Evolutionary conservation across 768 basidiomycete genomes (phyloP), one percentile per base, ranked within the genome.

Genomic region (Mycena galopus): DNA sequence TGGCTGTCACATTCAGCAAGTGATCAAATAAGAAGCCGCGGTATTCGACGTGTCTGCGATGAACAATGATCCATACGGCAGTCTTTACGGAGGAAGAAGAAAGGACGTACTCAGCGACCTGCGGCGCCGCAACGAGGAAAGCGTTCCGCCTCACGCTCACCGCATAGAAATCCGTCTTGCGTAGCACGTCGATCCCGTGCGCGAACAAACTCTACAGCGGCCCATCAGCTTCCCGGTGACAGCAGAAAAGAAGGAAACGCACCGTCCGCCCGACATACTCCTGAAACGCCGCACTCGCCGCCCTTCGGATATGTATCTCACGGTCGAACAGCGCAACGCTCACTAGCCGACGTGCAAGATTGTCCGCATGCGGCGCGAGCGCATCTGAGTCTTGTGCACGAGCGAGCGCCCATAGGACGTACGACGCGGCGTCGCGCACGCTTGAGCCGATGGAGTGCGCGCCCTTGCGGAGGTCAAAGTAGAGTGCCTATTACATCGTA

Each of bases 281-380:
- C 82, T 99, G 98, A 80, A 95, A 99, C 16, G 97, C 95, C 21
- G 98, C 98, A 81, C 97, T 99, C 16, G 97, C 97, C 17, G 98
- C 97, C 75, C 98, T 86, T 29, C 98, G 89, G 66, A 99, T 96
- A 72, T 96, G 95, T 32, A 98, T 91, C 81, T 99, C 98, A 35
- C 98, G 90, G 84, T 99, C 98, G 79, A 91, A 97, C 33, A 96
- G 83, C 1, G 97, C 91, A 29, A 95, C 93, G 27, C 90, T 88
- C n/a, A 92, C 90, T 70, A 99, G 87, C 35, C 84, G 84, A 53
- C 86, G 88, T 7, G 97, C 94, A 25, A 99, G 87, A 56, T 85
- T 82, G 4, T 83, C 80, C 7, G 94, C 89, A 79, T 93, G 89
- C 0, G 91, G 91, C 51, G 82, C 80, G 65, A 97, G 84, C 33